Evolutionary conservation across 2,329 filamentous ascomycete species (phyloP).

Genomic region (Emergomyces orientalis): DNA sequence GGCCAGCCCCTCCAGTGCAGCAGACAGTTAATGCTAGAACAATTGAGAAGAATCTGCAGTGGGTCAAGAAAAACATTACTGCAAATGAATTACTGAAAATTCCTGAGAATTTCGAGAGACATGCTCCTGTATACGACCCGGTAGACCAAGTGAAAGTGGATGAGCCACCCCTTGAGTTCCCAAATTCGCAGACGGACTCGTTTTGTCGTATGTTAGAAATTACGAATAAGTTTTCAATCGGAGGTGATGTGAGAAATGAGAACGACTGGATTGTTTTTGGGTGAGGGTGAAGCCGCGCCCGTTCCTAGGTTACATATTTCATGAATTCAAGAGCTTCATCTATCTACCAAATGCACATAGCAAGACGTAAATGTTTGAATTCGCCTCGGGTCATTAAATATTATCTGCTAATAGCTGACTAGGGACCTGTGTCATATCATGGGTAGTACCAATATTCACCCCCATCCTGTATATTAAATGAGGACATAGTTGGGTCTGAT

Average conservation of each 20-base stretch:
- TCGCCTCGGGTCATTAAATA: too few relatives aligned
- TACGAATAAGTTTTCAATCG: conserved; percentile 63
- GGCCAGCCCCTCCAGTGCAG: conserved; percentile 43
- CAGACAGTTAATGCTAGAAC: conserved; percentile 41
- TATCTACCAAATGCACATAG: background rate
- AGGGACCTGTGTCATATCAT: conserved; percentile 2
- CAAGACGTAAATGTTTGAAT: background rate
- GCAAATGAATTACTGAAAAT: conserved; percentile 52
- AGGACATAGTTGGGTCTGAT: background rate
- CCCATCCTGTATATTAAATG: background rate
- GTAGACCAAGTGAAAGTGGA: conserved; percentile 40
- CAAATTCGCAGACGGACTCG: conserved; percentile 68
- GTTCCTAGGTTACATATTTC: background rate
- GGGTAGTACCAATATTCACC: background rate
- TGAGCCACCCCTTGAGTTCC: conserved; percentile 65
- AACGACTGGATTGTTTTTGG: background rate
- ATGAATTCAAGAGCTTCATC: background rate
- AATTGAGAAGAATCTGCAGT: conserved; percentile 30
- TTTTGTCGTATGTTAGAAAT: conserved; percentile 74
- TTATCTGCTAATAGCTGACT: background rate
- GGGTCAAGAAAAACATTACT: conserved; percentile 70
- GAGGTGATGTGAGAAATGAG: conserved; percentile 52
- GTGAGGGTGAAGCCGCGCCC: background rate
- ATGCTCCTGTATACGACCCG: conserved; percentile 44
- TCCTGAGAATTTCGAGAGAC: conserved; percentile 61